Percentiles rank a stretch among this genome's conserved stretches.
phyloP scores from a whole-genome alignment of 257 asterid genomes.

The Penstemon davidsonii region DNA sequence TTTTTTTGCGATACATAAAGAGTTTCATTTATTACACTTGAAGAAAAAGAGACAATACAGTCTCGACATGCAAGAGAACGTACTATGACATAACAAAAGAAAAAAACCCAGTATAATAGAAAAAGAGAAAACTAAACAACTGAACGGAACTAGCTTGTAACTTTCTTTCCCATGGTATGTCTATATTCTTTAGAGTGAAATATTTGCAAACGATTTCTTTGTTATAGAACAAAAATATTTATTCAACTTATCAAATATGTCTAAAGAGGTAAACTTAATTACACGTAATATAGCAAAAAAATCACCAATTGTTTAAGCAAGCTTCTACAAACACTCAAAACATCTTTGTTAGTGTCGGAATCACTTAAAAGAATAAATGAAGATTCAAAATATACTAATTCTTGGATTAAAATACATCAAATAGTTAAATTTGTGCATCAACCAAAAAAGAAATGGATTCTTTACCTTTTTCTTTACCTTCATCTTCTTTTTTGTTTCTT shows the following conservation, averaged over 20 bases:
- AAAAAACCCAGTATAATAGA: no score
- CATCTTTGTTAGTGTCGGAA: neutral
- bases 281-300: slow-evolving; percentile 14
- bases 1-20: no score
- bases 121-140: no score
- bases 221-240: slow-evolving; percentile 30
- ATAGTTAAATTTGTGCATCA: slow-evolving; percentile 19
- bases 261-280: slow-evolving; percentile 39
- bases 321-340: slow-evolving; percentile 16
- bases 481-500: slow-evolving; percentile 38
- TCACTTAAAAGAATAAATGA: slow-evolving; percentile 15
- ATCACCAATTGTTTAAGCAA: slow-evolving; percentile 47
- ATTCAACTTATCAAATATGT: slow-evolving; percentile 45
- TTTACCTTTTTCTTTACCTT: slow-evolving; percentile 6
- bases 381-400: slow-evolving; percentile 32
- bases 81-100: no score
- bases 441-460: slow-evolving; percentile 14
- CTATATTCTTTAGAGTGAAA: slow-evolving; percentile 17
- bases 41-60: no score
- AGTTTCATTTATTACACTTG: no score
- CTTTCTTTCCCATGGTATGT: neutral
- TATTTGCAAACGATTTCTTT: slow-evolving; percentile 23
- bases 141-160: no score
- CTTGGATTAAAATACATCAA: slow-evolving; percentile 31
- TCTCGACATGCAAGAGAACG: no score